Base-by-base conservation (phyloP, 768 basidiomycete genomes). In the Dictyophora rubrovolvata region DNA sequence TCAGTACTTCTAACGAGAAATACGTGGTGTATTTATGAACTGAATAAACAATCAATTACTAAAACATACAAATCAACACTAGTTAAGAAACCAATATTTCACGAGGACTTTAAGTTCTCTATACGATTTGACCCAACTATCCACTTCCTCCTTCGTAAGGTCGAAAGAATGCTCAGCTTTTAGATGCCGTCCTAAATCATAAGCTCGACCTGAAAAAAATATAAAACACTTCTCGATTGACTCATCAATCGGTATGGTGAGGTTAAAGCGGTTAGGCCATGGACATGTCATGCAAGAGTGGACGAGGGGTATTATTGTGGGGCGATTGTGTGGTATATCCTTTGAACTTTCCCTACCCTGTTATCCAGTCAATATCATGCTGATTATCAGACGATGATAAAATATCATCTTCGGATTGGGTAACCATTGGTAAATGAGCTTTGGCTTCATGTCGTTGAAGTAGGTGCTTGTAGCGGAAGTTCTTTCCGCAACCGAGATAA, bases 141-240 rank as follows among this genome's bases (percentile, higher is more conserved):
- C 67, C 21, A 74, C 64, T 59, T 70, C 76, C 33, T 80, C 80
- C 71, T 87, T 90, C 18, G 78, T 76, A 10, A 80, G 69, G 9
- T 78, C 75, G 4, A 91, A 56, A 16, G 74, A 77, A 72, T 97
- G 95, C 46, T 73, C 76, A 18, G 85, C 77, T 57, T 72, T 75
- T 33, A 98, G 69, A 72, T 97, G 94, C 42, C 95, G 77, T 58
- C 86, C 77, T 35, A 96, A 73, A 67, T 98, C 95, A 68, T 97
- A 97, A 12, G 85, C 83, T 48, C 94, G 81, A 64, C 77, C 82
- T n/a, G n/a, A n/a, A n/a, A 72, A 93, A 92, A 34, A 85, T 75
- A 65, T 85, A 89, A 54, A 42, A 9, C 50, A 61, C 75, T 76
- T 48, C 75, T 66, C 92, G 92, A 20, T 62, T 60, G 47, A 63